Base-by-base conservation (phyloP, 2,329 filamentous ascomycete genomes). In the Epicoccum nigrum region DNA sequence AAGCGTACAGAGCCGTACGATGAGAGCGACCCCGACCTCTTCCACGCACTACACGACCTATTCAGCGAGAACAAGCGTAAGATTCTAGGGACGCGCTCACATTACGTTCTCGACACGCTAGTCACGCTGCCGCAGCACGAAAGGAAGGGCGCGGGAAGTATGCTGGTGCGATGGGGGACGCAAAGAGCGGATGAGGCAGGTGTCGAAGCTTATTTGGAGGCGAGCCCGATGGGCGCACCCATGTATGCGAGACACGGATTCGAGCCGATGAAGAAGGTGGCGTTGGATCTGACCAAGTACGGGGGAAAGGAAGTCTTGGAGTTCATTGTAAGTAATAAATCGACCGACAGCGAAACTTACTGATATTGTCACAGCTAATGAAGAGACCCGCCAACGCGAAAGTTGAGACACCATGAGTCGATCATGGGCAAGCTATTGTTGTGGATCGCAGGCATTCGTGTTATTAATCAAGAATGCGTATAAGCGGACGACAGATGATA, bases 171-270 rank as follows among this genome's bases (percentile, higher is more conserved):
- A 7, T 72, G 69, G 69, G 71, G 71, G 0, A 57, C 60, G 9
- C 64, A 64, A 17, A 63, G 54, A 31, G 71, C 70, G 15, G 70
- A 74, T 43, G 59, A 68, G 45, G 56, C 41, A 7, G 65, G 65
- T 2, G 58, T 72, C 8, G 65, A 70, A 27, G 54, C 56, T 0
- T 74, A 69, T 59, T 38, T 74, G 15, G 69, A 72, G 46, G 66
- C 70, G 12, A 70, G 62, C 45, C 55, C 53, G 3, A 69, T 72
- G 62, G 71, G 69, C 2, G 60, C 55, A 41, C 65, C 65, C 3
- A 54, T 74, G 54, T 74, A 74, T 59, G 59, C 61, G 40, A 55
- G 62, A 21, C 63, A 59, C 59, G 70, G 69, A 0, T 74, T 72
- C 35, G 54, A 62, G 45, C 30, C 40, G n/a, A 58, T 68, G 1